Evolutionary conservation across 345 rosid genomes (phyloP), one percentile per base, ranked within the genome.

Genomic region (Conringia planisiliqua): DNA sequence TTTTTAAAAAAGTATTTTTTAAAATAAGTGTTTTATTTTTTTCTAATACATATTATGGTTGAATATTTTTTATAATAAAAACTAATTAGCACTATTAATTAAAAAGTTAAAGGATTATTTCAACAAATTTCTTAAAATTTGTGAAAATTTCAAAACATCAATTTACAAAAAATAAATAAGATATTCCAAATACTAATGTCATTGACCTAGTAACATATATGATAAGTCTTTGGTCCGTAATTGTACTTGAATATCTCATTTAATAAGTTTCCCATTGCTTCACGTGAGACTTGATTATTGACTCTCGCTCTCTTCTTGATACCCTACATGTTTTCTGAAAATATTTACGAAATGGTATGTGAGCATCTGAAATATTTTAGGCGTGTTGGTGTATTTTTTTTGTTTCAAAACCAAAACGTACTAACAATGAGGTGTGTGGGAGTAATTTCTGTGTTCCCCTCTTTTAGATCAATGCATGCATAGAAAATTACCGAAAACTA

Each of bases 231-330:
- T 71, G 40, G 56, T 26, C 22, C 36, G n/a, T 14, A 60, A 61
- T 3, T 48, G 42, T 71, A 61, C 51, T 48, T 48, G 61, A 7
- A 61, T 58, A 43, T 55, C 38, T 70, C 66, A 59, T 22, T 44
- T 58, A 22, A 46, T 59, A 44, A 57, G 13, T 46, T 46, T 47
- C 27, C 58, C 22, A 36, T 61, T 40, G 20, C 30, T 50, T 54
- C 68, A 48, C 48, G 68, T 60, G 75, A 71, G 50, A 26, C 26
- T 71, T 71, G 68, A 29, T 24, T 46, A 48, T 11, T 30, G 52
- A 3, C 27, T 32, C 7, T 58, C 10, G 4, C 43, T 40, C 32
- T 70, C 44, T 32, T 59, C 55, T 56, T 29, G 40, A 55, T 27
- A 27, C n/a, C 63, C 36, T 42, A 29, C 22, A 42, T 18, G 17